Conservation (phyloP, 2,329 filamentous ascomycete species). For the Cercospora brassicicola region DNA sequence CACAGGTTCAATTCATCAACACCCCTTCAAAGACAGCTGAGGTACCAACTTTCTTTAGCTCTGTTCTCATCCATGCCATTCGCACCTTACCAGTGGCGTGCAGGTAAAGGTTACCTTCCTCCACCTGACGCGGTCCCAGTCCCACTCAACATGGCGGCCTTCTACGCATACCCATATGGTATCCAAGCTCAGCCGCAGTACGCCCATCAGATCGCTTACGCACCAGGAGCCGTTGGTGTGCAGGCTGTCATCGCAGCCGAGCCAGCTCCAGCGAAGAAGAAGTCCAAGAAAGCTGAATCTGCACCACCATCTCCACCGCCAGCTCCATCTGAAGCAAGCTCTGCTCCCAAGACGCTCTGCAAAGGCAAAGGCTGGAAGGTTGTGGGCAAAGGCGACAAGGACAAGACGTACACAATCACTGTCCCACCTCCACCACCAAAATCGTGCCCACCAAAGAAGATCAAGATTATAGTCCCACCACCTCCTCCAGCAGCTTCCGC, state of each 20-base stretch:
- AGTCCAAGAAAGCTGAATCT: conserved; percentile 5
- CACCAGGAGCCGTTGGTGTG: not conserved
- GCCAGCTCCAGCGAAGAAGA: conserved; percentile 9
- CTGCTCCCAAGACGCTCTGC: conserved; percentile 5
- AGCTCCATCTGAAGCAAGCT: conserved; percentile 9
- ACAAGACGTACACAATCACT: conserved; percentile 1
- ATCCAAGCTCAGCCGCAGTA: conserved; percentile 32
- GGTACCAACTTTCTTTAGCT: not conserved
- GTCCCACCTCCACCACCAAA: conserved; percentile 8
- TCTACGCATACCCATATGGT: conserved; percentile 19
- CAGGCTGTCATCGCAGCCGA: conserved; percentile 12
- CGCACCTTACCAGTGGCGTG: conserved; percentile 33
- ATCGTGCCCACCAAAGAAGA: not conserved
- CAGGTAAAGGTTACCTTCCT: conserved; percentile 28
- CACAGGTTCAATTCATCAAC: not conserved
- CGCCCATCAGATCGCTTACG: conserved; percentile 9
- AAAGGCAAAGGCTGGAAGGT: conserved; percentile 9
- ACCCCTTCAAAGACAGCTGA: not conserved
- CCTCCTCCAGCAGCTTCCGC: not conserved
- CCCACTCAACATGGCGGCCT: conserved; percentile 9
- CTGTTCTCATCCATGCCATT: conserved; percentile 23
- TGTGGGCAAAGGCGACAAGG: conserved; percentile 2
- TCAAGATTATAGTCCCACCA: not conserved
- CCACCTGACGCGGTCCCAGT: conserved; percentile 18
- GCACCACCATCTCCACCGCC: not conserved